Evolutionary conservation across 331 rosid species (phyloP).

Genomic region (Prunus yedoensis): DNA sequence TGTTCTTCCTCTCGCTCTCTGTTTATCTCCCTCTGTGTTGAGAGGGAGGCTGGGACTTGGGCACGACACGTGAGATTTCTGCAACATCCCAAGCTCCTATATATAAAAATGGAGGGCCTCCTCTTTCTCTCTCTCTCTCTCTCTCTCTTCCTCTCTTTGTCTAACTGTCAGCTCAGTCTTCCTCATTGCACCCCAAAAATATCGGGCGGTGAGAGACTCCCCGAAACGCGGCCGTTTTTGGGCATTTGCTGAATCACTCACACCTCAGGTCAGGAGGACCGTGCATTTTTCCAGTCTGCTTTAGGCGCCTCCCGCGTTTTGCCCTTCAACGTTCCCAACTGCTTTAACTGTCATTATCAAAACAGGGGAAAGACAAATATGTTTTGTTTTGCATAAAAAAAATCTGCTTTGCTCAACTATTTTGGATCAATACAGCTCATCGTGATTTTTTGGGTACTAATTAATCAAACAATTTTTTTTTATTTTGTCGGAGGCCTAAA

Average conservation of each 20-base stretch:
- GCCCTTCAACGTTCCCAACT: background rate
- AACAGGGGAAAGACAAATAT: background rate
- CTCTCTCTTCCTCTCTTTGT: background rate
- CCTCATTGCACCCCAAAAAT: slow-evolving; percentile 2
- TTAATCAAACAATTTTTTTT: too few relatives aligned
- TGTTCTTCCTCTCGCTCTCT: background rate
- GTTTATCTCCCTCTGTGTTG: background rate
- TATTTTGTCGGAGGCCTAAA: too few relatives aligned
- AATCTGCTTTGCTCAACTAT: too few relatives aligned
- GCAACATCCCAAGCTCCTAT: background rate
- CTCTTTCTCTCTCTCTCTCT: background rate
- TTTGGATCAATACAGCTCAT: background rate
- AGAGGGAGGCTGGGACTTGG: background rate
- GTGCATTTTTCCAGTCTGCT: background rate
- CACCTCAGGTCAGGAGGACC: background rate
- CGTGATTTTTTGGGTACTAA: background rate
- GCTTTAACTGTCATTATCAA: slow-evolving; percentile 1
- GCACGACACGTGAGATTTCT: slow-evolving; percentile 10
- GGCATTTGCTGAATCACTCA: background rate
- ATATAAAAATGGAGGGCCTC: background rate
- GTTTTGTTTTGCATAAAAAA: background rate
- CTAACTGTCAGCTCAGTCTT: background rate
- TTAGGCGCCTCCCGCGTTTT: background rate
- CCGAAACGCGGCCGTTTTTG: slow-evolving; percentile 3
- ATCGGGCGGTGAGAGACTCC: background rate